These are phyloP conservation scores for Eimeria necatrix DNA, from an alignment of 169 alveolate genomes.

Conservation along the genomic window DNA sequence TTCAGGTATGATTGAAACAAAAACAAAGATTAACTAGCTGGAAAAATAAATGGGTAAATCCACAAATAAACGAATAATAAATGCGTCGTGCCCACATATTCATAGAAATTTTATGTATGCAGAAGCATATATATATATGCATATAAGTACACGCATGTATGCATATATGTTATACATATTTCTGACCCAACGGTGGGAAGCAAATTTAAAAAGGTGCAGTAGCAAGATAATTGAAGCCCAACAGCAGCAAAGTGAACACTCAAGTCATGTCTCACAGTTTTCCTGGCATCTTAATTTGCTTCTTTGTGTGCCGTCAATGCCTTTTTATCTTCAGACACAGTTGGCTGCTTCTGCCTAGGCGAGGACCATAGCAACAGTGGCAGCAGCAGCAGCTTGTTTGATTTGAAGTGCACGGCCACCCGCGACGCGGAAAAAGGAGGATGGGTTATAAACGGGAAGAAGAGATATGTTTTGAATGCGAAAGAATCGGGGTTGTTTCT, in stretches of 20 bases:
- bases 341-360: slow-evolving; percentile 78
- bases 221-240: too few relatives aligned
- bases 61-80: too few relatives aligned
- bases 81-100: too few relatives aligned
- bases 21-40: too few relatives aligned
- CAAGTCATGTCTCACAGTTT: background rate
- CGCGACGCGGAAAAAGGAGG: slow-evolving; percentile 19
- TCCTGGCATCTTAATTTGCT: background rate
- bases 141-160: background rate
- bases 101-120: too few relatives aligned
- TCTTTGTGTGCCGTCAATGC: background rate
- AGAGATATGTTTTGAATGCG: slow-evolving; percentile 77
- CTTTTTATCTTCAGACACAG: slow-evolving; percentile 49
- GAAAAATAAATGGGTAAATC: too few relatives aligned
- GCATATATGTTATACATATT: background rate
- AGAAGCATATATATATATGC: background rate
- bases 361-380: background rate
- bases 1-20: background rate
- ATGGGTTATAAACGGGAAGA: slow-evolving; percentile 35
- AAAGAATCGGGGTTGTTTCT: slow-evolving; percentile 79
- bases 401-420: slow-evolving; percentile 64
- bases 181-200: background rate
- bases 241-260: too few relatives aligned
- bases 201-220: background rate
- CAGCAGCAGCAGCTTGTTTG: slow-evolving; percentile 71